These are phyloP conservation scores for Inonotus obliquus DNA, from an alignment of 1,284 basidiomycete species.

Conservation along the genomic window DNA sequence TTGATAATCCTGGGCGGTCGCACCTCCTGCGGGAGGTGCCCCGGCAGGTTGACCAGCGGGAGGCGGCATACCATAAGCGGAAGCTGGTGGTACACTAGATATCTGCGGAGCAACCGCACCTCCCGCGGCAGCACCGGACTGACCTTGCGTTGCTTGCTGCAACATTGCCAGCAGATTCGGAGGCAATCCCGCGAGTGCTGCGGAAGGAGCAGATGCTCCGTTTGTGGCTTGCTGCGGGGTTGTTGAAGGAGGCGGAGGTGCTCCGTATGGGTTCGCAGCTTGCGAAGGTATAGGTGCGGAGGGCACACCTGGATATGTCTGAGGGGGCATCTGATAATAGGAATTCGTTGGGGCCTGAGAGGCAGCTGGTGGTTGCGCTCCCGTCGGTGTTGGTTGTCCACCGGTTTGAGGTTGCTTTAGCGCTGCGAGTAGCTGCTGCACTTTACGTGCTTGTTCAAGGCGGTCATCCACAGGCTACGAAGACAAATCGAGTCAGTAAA, in stretches of 20 bases:
- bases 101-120: conserved; percentile 22
- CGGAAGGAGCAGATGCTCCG: conserved; percentile 12
- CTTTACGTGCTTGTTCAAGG: conserved; percentile 75
- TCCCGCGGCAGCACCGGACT: conserved; percentile 30
- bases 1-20: conserved; percentile 39
- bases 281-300: conserved; percentile 6
- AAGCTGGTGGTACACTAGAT: conserved; percentile 23
- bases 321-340: conserved; percentile 31
- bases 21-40: conserved; percentile 1
- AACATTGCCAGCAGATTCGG: conserved; percentile 53
- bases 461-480: conserved; percentile 54
- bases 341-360: conserved; percentile 29
- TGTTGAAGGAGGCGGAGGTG: conserved; percentile 6
- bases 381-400: conserved; percentile 30
- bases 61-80: conserved; percentile 4
- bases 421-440: conserved; percentile 75
- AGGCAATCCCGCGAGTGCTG: conserved; percentile 40
- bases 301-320: conserved; percentile 6
- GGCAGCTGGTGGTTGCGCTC: conserved; percentile 32
- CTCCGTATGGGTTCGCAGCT: conserved; percentile 9
- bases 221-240: neutral
- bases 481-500: neutral
- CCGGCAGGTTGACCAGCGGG: conserved; percentile 31
- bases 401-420: conserved; percentile 61
- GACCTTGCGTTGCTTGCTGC: conserved; percentile 28